A percentile compares a stretch with the other conserved stretches of the same genome.
These are phyloP conservation scores for Harrya chromipes DNA, from an alignment of 768 basidiomycete species.

Conservation along the genomic window DNA sequence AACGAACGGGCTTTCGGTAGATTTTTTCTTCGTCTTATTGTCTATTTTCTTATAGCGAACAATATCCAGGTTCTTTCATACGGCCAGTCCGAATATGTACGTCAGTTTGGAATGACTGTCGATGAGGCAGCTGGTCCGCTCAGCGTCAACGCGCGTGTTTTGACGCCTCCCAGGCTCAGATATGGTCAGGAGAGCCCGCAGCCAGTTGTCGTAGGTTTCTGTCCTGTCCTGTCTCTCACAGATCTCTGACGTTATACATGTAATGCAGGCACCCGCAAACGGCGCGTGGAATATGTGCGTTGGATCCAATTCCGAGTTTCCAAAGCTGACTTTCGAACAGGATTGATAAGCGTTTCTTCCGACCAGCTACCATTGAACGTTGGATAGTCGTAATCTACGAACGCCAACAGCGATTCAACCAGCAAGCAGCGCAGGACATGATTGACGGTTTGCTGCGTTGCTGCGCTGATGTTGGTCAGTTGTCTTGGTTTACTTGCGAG, in stretches of 20 bases:
- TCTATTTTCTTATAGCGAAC: neutral
- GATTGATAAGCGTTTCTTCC: conserved; percentile 71
- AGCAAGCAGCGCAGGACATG: conserved; percentile 50
- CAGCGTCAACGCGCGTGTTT: conserved; percentile 56
- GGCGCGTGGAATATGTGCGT: conserved; percentile 79
- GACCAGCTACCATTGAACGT: conserved; percentile 46
- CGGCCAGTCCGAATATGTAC: conserved; percentile 72
- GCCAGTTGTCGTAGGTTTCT: conserved; percentile 49
- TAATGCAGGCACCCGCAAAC: conserved; percentile 51
- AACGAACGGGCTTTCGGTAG: conserved; percentile 48
- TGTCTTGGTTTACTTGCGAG: neutral
- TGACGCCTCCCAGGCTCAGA: conserved; percentile 60
- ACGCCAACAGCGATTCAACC: conserved; percentile 51
- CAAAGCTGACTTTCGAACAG: conserved; percentile 32
- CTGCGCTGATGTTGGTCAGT: conserved; percentile 59
- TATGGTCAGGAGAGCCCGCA: conserved; percentile 61
- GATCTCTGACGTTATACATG: conserved; percentile 2
- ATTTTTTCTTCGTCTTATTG: neutral
- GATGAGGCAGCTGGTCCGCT: conserved; percentile 49
- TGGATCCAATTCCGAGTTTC: neutral
- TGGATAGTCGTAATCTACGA: conserved; percentile 74
- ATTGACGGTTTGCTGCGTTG: conserved; percentile 47
- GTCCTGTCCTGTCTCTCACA: neutral
- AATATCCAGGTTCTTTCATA: conserved; percentile 54
- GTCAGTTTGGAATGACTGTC: conserved; percentile 70